Evolutionary conservation across 2,329 filamentous ascomycete species (phyloP).

Genomic region (Aspergillus sergii): DNA sequence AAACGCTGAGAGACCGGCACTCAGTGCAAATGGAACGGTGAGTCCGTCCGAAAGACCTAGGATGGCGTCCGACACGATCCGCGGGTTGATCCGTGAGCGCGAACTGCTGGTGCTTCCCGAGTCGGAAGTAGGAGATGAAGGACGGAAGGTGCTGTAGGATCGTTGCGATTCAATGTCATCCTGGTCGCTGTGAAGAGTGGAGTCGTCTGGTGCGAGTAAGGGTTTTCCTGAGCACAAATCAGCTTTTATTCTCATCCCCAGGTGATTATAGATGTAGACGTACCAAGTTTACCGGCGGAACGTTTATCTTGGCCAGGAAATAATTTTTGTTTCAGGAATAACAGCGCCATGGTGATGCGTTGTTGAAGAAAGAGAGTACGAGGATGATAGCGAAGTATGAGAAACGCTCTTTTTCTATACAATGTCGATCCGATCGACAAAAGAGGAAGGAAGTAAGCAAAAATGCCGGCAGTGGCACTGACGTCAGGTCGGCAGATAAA

Average conservation of each 20-base stretch:
- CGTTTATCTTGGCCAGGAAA: constrained; percentile 31
- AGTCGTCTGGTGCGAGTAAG: constrained; percentile 31
- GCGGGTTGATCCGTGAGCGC: constrained; percentile 42
- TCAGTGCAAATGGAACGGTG: constrained; percentile 78
- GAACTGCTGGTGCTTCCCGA: constrained; percentile 26
- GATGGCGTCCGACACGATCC: constrained; percentile 62
- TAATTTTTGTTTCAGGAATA: constrained; percentile 42
- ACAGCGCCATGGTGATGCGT: constrained; percentile 34
- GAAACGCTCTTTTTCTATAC: neutral
- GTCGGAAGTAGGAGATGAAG: constrained; percentile 26
- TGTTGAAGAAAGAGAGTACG: neutral
- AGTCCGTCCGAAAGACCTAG: constrained; percentile 77
- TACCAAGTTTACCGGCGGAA: constrained; percentile 17
- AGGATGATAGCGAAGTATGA: neutral
- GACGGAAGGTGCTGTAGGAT: constrained; percentile 39
- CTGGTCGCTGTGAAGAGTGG: constrained; percentile 16
- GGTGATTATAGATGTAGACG: neutral
- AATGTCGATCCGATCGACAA: neutral
- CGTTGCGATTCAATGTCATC: constrained; percentile 37
- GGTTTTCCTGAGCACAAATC: constrained; percentile 31
- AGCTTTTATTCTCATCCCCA: neutral
- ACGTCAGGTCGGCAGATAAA: constrained; percentile 9
- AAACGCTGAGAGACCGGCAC: constrained; percentile 66
- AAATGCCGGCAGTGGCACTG: constrained; percentile 7
- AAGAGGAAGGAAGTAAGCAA: constrained; percentile 6